Conservation (phyloP, 306 rosid genomes). For the Crataegus laevigata region DNA sequence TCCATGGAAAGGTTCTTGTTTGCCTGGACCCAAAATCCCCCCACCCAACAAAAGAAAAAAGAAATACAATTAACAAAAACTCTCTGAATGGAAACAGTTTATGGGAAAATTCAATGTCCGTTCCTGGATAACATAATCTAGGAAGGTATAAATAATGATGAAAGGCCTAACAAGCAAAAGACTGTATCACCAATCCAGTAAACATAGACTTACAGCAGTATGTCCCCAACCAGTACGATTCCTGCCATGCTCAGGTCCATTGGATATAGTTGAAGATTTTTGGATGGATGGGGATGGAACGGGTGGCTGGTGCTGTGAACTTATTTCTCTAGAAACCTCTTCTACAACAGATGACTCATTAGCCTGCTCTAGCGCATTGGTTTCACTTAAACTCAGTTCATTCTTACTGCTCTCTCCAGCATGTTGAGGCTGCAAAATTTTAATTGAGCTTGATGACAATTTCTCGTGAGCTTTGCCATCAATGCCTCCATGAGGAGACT, state of each 20-base stretch:
- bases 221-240: conserved; percentile 52
- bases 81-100: neutral
- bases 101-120: conserved; percentile 4
- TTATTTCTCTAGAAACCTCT: conserved; percentile 27
- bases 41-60: neutral
- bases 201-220: conserved; percentile 59
- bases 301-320: conserved; percentile 16
- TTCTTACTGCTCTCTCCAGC: conserved; percentile 27
- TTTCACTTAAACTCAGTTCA: conserved; percentile 18
- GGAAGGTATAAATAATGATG: conserved; percentile 9
- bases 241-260: conserved; percentile 26
- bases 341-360: conserved; percentile 23
- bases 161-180: conserved; percentile 11
- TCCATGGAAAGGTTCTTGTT: conserved; percentile 94
- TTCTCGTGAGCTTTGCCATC: conserved; percentile 21
- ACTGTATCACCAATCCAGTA: conserved; percentile 1
- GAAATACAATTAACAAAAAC: conserved; percentile 1
- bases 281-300: conserved; percentile 27
- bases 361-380: conserved; percentile 20
- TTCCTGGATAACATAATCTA: conserved; percentile 6
- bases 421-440: conserved; percentile 22
- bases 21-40: conserved; percentile 47
- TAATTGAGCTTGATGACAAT: conserved; percentile 28
- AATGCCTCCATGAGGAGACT: conserved; percentile 31
- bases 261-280: conserved; percentile 47